Conservation (phyloP, 2,329 filamentous ascomycete species). For the Apiospora rasikravindrae region DNA sequence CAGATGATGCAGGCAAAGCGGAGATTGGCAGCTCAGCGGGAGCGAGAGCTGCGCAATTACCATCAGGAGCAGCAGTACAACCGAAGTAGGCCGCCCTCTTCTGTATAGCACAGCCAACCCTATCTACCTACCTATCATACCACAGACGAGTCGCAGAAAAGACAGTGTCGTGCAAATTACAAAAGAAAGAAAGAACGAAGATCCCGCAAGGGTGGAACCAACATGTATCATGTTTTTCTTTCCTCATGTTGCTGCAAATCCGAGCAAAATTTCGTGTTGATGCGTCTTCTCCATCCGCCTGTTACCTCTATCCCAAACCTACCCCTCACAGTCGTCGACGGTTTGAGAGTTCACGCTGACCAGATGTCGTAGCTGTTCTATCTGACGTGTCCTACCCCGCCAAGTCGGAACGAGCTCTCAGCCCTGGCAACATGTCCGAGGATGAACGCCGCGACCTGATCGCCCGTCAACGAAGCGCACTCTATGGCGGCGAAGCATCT, state of each 20-base stretch:
- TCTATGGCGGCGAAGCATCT: slow-evolving; percentile 76
- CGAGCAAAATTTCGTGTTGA: slow-evolving; percentile 15
- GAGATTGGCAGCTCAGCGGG: slow-evolving; percentile 97
- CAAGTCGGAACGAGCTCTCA: slow-evolving; percentile 87
- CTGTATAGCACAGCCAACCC: slow-evolving; percentile 63
- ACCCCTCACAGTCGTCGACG: background rate
- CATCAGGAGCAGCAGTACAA: slow-evolving; percentile 99
- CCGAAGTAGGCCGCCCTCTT: slow-evolving; percentile 90
- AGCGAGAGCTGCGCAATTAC: slow-evolving; percentile 98
- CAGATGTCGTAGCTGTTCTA: slow-evolving; percentile 54
- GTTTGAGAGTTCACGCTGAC: background rate
- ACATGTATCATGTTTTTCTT: slow-evolving; percentile 12
- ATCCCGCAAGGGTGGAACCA: slow-evolving; percentile 14
- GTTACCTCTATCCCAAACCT: background rate
- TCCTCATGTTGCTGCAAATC: slow-evolving; percentile 18
- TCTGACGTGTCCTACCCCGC: slow-evolving; percentile 53
- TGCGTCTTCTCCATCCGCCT: background rate
- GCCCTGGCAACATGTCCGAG: slow-evolving; percentile 85
- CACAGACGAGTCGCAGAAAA: slow-evolving; percentile 20
- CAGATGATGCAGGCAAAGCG: slow-evolving; percentile 99
- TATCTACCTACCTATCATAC: slow-evolving; percentile 24
- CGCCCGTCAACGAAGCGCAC: slow-evolving; percentile 89
- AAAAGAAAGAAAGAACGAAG: slow-evolving; percentile 20
- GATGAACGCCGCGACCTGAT: slow-evolving; percentile 96
- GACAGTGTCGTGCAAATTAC: slow-evolving; percentile 17